Percentiles rank a stretch among this genome's conserved stretches.
phyloP scores from a whole-genome alignment of 2,329 filamentous ascomycete species.

The Aureobasidium sp. region DNA sequence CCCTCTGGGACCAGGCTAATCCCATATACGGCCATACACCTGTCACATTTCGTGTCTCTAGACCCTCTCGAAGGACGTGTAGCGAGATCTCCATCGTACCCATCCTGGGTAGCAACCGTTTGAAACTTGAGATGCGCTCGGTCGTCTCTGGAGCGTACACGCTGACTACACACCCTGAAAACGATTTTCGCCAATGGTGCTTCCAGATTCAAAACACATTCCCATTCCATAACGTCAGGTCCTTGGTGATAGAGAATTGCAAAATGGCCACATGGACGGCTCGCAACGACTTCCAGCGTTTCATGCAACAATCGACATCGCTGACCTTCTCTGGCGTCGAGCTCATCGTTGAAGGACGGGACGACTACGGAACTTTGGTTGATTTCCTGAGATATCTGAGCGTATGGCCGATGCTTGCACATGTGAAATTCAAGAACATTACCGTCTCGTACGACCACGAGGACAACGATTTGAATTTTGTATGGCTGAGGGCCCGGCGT shows the following conservation, averaged over 20 bases:
- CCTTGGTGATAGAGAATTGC: background rate
- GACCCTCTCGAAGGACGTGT: background rate
- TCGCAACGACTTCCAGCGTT: background rate
- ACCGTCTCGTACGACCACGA: background rate
- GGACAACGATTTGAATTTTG: background rate
- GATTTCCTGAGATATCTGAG: background rate
- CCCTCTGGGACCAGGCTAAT: background rate
- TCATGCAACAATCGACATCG: background rate
- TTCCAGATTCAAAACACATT: background rate
- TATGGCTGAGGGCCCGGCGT: background rate
- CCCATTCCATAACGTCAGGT: background rate
- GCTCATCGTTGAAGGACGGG: background rate
- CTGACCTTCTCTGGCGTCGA: background rate
- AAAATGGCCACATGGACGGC: background rate
- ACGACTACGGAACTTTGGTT: background rate
- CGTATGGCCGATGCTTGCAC: background rate
- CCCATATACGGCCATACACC: background rate
- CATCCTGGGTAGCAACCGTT: background rate
- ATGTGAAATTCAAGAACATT: background rate
- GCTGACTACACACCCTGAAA: too few relatives aligned
- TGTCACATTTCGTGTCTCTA: background rate
- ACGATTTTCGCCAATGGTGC: background rate
- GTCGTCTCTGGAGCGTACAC: background rate
- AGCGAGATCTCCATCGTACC: background rate
- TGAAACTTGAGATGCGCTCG: background rate